Evolutionary conservation across 148 eudicot species (phyloP), one percentile per base, ranked within the genome.

Genomic region (Chenopodium quinoa): DNA sequence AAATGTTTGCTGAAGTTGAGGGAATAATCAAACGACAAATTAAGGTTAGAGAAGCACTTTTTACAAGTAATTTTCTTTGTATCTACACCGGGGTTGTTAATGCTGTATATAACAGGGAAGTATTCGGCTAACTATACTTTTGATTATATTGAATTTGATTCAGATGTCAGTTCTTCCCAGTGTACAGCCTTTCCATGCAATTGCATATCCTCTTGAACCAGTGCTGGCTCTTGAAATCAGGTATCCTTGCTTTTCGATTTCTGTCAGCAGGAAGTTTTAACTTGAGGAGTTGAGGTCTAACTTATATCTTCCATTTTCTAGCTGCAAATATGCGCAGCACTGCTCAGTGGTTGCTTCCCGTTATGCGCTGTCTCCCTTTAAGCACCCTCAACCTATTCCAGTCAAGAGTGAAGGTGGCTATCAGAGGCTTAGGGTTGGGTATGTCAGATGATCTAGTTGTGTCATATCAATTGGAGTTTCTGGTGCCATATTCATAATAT

Each of bases 171-270:
- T 91, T 81, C 90, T 95, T 87, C 98, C 98, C 66, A 95, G 98
- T 83, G 98, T 95, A 62, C 97, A 93, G 82, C 98, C 98, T 78
- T 95, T 95, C 83, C 97, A 95, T 89, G 97, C 98, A 31, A 93
- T 95, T 77, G 98, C 98, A 13, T 95, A 95, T 86, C 98, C 98
- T 32, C 90, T 95, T 84, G 98, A 93, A 86, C 92, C 97, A 34
- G 44, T 91, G 78, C 92, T 93, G 83, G 97, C 98, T 75, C 89
- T 95, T 75, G 97, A 95, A 78, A 95, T 95, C 73, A 95, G 98
- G 98, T 88, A 79, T 63, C 58, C 10, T 60, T 80, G n/a, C 19
- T 58, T 64, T 54, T 37, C 54, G 60, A 34, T 29, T 58, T 25
- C 32, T n/a, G 32, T 13, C 13, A 40, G 7, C 48, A 25, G 25